Percentiles rank a stretch among this genome's conserved stretches.
Conservation (phyloP, 352 stramenopile species). For the Globisporangium recalcitrans region DNA sequence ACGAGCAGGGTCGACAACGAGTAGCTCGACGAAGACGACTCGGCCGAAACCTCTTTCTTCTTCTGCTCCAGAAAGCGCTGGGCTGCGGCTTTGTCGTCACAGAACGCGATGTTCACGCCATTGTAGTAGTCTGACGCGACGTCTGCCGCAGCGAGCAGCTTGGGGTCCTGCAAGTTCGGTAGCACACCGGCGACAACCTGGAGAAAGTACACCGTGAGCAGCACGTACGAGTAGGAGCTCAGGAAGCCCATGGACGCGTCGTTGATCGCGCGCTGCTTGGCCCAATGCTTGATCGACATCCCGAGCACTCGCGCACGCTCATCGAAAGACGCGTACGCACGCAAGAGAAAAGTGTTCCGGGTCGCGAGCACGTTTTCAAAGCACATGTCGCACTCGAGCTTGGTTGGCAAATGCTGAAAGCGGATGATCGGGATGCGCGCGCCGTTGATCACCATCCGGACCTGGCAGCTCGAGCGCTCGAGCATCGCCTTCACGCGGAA, state of each 20-base stretch:
- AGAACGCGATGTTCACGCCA: slow-evolving; percentile 74
- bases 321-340: slow-evolving; percentile 73
- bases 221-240: slow-evolving; percentile 97
- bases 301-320: slow-evolving; percentile 83
- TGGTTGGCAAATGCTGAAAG: slow-evolving; percentile 50
- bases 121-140: slow-evolving; percentile 37
- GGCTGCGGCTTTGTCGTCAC: slow-evolving; percentile 32
- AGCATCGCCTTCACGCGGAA: slow-evolving; percentile 45
- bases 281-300: slow-evolving; percentile 97
- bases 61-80: slow-evolving; percentile 33
- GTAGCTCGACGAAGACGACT: not conserved
- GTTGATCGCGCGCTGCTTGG: slow-evolving; percentile 95
- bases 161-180: slow-evolving; percentile 91
- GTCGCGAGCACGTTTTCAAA: slow-evolving; percentile 80
- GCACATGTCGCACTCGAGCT: slow-evolving; percentile 76
- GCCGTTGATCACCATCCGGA: slow-evolving; percentile 58
- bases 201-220: slow-evolving; percentile 97
- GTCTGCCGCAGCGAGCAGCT: slow-evolving; percentile 35
- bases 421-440: slow-evolving; percentile 81
- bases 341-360: slow-evolving; percentile 77
- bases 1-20: slow-evolving; percentile 83
- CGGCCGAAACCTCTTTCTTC: not conserved
- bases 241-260: slow-evolving; percentile 94
- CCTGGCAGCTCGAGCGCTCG: slow-evolving; percentile 43
- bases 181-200: slow-evolving; percentile 83